phyloP scores from a whole-genome alignment of 2,329 filamentous ascomycete species.

The Alternaria sp. region DNA sequence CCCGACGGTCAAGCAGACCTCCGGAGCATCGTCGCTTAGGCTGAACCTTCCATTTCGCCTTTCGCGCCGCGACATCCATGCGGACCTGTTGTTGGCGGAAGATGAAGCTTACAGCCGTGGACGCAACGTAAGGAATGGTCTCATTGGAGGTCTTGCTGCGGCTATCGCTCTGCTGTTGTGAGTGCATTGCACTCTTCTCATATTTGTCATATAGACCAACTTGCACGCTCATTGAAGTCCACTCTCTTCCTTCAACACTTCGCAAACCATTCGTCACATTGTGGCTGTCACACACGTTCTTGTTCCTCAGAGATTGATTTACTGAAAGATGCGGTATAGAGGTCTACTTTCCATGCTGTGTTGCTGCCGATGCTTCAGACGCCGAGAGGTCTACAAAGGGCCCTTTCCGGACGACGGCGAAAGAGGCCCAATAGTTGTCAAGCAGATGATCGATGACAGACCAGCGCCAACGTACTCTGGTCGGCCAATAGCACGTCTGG shows the following conservation, averaged over 20 bases:
- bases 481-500: not conserved
- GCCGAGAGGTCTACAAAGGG: not conserved
- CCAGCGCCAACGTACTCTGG: not conserved
- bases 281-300: not conserved
- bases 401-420: not conserved
- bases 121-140: not conserved
- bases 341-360: constrained; percentile 2
- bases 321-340: not conserved
- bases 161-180: constrained; percentile 11
- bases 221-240: not conserved
- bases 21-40: constrained; percentile 9
- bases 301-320: not conserved
- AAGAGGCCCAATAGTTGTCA: not conserved
- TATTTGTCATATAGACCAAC: constrained; percentile 1
- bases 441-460: not conserved
- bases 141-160: constrained; percentile 8
- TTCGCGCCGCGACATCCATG: not conserved
- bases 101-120: not conserved
- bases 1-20: not conserved
- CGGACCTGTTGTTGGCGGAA: not conserved
- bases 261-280: not conserved
- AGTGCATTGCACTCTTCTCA: constrained; percentile 11
- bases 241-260: not conserved
- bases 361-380: constrained; percentile 2
- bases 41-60: not conserved